Percentiles rank a stretch among this genome's conserved stretches.
phyloP scores from a whole-genome alignment of 176 grass and related monocot genomes.

The Cocos nucifera region DNA sequence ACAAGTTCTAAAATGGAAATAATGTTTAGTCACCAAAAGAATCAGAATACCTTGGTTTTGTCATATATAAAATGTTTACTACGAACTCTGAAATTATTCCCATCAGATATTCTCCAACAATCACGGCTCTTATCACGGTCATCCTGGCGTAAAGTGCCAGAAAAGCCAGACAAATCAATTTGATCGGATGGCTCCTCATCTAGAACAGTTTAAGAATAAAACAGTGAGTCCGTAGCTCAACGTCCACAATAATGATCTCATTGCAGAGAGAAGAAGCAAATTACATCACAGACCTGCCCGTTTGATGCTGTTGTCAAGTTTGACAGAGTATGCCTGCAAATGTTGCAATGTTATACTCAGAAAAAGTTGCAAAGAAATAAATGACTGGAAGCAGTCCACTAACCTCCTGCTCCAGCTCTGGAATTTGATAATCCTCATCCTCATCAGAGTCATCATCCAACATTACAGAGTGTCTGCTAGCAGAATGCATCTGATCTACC shows the following conservation, averaged over 20 bases:
- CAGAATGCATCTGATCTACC: conserved; percentile 26
- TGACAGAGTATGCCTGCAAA: conserved; percentile 44
- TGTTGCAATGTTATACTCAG: conserved; percentile 14
- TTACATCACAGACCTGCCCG: conserved; percentile 34
- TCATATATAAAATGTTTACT: conserved; percentile 80
- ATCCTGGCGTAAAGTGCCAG: conserved; percentile 82
- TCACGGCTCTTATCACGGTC: conserved; percentile 76
- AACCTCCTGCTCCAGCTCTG: conserved; percentile 59
- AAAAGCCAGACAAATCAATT: conserved; percentile 80
- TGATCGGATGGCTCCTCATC: conserved; percentile 47
- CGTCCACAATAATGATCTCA: conserved; percentile 1
- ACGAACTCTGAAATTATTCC: conserved; percentile 96
- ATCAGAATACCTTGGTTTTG: conserved; percentile 68
- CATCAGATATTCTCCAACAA: conserved; percentile 94
- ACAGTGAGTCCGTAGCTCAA: conserved; percentile 3
- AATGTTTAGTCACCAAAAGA: neutral
- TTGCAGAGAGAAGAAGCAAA: conserved; percentile 13
- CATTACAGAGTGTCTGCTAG: conserved; percentile 32
- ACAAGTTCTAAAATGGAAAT: too few relatives aligned
- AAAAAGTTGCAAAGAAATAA: conserved; percentile 11
- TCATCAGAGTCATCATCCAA: conserved; percentile 90
- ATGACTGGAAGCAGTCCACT: conserved; percentile 14
- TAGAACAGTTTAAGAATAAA: conserved; percentile 24
- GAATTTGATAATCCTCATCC: conserved; percentile 59
- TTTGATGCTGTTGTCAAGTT: conserved; percentile 29